Evolutionary conservation across 352 stramenopile species (phyloP), one percentile per base, ranked within the genome.

Genomic region (Phytopythium mirpurense): DNA sequence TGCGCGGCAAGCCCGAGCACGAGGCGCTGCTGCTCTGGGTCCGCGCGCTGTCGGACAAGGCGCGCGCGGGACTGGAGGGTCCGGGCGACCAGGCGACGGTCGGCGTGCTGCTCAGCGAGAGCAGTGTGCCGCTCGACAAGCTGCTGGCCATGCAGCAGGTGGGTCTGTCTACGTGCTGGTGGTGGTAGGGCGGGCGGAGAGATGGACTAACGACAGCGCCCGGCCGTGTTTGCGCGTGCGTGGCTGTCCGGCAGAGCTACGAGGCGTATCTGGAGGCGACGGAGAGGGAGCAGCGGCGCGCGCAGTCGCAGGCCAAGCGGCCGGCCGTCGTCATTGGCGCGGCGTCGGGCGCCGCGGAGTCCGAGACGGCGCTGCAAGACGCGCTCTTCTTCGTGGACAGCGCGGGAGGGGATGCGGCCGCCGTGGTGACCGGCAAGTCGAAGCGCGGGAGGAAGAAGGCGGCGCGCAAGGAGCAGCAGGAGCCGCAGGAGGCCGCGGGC

Each of bases 351-450:
- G 23, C 48, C 37, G 40, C 48, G 42, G 41, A 34, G 14, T 32
- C 34, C 4, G 16, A 29, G 26, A 54, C 26, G 16, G 19, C 19
- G 57, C 43, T 60, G 21, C 29, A 51, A 21, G 59, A 55, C 37
- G 51, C 40, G 54, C 56, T 86, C 10, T 88, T 88, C 56, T 88
- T 81, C 56, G 50, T 73, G 63, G 78, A 88, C 62, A 83, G 67
- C 45, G 70, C 62, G 31, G 78, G 78, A 29, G 74, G 66, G 46
- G 66, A 71, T 19, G 40, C 21, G n/a, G 40, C 23, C 19, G 40
- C 19, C 19, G 40, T n/a, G 8, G 40, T 21, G 12, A 3, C 5
- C 19, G 11, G 38, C 38, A 29, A n/a, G 10, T 10, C 27, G 40
- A 27, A 45, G 40, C 19, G 21, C 8, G n/a, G 12, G 9, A 45